Conservation (phyloP, 805 yeast species). For the Myxozyma sirexii region DNA sequence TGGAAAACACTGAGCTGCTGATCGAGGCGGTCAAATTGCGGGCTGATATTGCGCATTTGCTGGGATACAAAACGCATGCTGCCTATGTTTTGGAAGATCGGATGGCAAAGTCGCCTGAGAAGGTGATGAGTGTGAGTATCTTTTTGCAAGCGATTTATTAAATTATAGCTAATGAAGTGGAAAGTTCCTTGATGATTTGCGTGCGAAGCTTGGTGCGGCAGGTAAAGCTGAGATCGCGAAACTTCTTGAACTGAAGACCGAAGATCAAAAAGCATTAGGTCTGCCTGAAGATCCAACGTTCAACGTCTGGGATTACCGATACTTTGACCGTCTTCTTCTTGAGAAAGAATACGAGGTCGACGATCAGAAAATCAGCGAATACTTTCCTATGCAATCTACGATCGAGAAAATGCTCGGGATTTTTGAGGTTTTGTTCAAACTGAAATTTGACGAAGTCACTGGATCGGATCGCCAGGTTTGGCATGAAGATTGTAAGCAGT, state of each 20-base stretch:
- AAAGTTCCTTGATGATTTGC: slow-evolving; percentile 64
- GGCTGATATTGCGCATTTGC: slow-evolving; percentile 58
- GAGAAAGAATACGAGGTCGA: slow-evolving; percentile 74
- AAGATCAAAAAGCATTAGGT: slow-evolving; percentile 53
- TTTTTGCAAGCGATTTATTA: background rate
- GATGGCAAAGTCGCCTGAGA: slow-evolving; percentile 73
- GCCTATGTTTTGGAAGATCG: slow-evolving; percentile 73
- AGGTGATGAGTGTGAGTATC: slow-evolving; percentile 47
- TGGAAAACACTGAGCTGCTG: slow-evolving; percentile 64
- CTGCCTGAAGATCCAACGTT: slow-evolving; percentile 47
- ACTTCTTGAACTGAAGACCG: slow-evolving; percentile 57
- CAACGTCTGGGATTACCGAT: slow-evolving; percentile 76
- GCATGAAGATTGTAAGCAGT: slow-evolving; percentile 79
- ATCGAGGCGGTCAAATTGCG: slow-evolving; percentile 63
- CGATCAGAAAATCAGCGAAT: slow-evolving; percentile 70
- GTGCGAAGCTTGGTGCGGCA: slow-evolving; percentile 57
- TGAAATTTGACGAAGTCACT: slow-evolving; percentile 61
- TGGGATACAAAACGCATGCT: slow-evolving; percentile 72
- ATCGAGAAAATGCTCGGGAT: slow-evolving; percentile 68
- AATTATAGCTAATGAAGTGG: background rate
- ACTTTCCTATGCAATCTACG: slow-evolving; percentile 73
- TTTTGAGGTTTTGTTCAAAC: slow-evolving; percentile 68
- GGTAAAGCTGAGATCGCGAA: slow-evolving; percentile 58
- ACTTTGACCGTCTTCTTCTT: slow-evolving; percentile 64
- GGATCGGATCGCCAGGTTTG: slow-evolving; percentile 56